These are phyloP conservation scores for Leccinellum luteum DNA, from an alignment of 768 basidiomycete species.

Conservation along the genomic window DNA sequence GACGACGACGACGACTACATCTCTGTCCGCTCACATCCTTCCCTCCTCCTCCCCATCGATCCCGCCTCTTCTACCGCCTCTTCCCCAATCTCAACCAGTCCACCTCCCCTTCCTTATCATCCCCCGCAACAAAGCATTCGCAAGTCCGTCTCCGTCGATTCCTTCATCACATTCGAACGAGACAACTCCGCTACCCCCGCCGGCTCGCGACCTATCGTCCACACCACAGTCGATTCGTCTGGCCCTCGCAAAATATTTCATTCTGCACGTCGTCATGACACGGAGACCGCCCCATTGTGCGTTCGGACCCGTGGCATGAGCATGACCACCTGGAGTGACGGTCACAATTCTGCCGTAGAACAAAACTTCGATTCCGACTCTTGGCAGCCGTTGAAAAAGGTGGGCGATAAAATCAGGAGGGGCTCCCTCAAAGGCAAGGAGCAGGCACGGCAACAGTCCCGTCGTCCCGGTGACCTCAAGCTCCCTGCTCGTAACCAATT, in stretches of 20 bases:
- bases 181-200: constrained; percentile 31
- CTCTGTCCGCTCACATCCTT: constrained; percentile 21
- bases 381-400: constrained; percentile 42
- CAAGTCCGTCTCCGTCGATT: constrained; percentile 78
- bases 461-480: constrained; percentile 60
- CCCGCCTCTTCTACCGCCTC: constrained; percentile 44
- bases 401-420: constrained; percentile 44
- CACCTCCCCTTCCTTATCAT: constrained; percentile 13
- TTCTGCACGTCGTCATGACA: constrained; percentile 25
- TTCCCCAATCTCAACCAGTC: constrained; percentile 29
- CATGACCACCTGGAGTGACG: constrained; percentile 46
- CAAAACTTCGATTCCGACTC: constrained; percentile 56
- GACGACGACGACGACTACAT: constrained; percentile 21
- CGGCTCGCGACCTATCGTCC: constrained; percentile 36
- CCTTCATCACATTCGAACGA: constrained; percentile 53
- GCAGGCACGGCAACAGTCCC: constrained; percentile 33
- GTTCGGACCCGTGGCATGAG: constrained; percentile 56
- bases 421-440: constrained; percentile 50
- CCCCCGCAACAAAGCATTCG: constrained; percentile 42
- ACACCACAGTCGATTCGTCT: constrained; percentile 35
- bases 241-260: constrained; percentile 29
- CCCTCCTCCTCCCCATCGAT: constrained; percentile 36
- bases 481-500: constrained; percentile 54
- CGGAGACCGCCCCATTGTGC: constrained; percentile 32
- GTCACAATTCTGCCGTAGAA: constrained; percentile 35